Base-by-base conservation (phyloP, 768 basidiomycete genomes). In the Phanerochaete carnosa region DNA sequence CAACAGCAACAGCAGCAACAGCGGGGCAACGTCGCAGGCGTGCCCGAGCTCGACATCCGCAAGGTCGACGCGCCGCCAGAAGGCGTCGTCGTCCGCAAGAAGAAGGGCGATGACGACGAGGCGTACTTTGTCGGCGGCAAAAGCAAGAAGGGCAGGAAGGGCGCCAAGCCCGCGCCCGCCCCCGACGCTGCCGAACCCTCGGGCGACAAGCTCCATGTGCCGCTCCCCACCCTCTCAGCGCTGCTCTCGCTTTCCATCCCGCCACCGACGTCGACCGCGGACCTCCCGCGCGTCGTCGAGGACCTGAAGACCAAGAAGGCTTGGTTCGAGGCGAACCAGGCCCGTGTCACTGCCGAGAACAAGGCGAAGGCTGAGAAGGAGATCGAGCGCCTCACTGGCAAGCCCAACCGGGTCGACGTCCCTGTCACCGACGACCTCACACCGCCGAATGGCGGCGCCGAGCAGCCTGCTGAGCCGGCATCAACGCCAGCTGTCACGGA, bases 241-340 rank as follows among this genome's bases (percentile, higher is more conserved):
- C 85, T 99, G 35, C 82, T 96, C 59, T 78, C 83, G 16, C 80
- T 98, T 45, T 93, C 94, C 33, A 98, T 99, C 68, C 88, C 94
- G 26, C 92, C 95, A 26, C 97, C 97, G 0, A 80, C 85, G 19
- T 88, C 88, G 12, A 73, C 81, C 45, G 77, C 80, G 5, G 95
- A 99, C 64, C 82, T 95, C 33, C 82, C 87, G 57, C 90, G 93
- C 56, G 85, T 94, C 50, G 80, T 98, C 59, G 90, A 92, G 69
- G 92, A 97, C 72, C 81, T 99, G 60, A 90, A 90, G 74, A 92
- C 85, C 54, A 99, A 98, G 83, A 95, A 95, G 78, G 81, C 87
- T 25, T 98, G 95, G 94, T 97, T 86, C 69, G 87, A 90, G 72
- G 95, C 92, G 32, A 98, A 98, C 76, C 94, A 95, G 74, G 84